These are phyloP conservation scores for Lepidium didymum DNA, from an alignment of 345 rosid genomes.

Conservation along the genomic window DNA sequence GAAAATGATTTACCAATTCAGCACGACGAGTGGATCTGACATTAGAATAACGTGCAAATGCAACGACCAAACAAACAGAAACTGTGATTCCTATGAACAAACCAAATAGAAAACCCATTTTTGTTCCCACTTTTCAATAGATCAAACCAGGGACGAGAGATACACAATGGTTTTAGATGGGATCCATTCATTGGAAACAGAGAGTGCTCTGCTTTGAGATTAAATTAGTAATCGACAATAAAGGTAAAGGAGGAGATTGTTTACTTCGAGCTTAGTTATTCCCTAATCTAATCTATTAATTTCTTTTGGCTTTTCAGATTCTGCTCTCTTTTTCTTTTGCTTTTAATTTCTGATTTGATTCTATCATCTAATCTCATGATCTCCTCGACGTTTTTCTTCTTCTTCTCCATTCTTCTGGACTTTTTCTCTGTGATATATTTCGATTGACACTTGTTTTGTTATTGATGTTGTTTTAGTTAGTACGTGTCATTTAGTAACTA, in stretches of 20 bases:
- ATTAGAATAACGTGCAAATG: conserved; percentile 53
- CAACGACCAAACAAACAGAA: conserved; percentile 49
- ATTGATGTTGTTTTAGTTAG: background rate
- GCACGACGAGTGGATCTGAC: conserved; percentile 51
- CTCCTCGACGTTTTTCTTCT: background rate
- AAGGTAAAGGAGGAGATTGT: conserved; percentile 11
- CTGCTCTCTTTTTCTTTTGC: background rate
- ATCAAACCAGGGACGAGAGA: conserved; percentile 4
- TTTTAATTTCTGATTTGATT: conserved; percentile 6
- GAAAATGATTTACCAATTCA: conserved; percentile 34
- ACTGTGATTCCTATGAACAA: conserved; percentile 44
- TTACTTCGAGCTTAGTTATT: conserved; percentile 7
- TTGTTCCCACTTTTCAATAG: background rate
- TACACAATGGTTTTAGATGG: background rate
- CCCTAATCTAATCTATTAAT: conserved; percentile 1
- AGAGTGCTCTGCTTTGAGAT: conserved; percentile 24
- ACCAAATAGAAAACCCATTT: conserved; percentile 48
- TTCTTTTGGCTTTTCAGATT: conserved; percentile 3
- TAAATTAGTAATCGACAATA: conserved; percentile 10
- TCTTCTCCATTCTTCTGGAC: conserved; percentile 16
- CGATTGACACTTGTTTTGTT: background rate
- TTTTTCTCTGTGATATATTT: background rate
- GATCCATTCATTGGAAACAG: conserved; percentile 12
- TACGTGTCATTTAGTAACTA: background rate
- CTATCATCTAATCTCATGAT: background rate